phyloP scores from a whole-genome alignment of 2,329 filamentous ascomycete species.

The Fonsecaea pugnacius region DNA sequence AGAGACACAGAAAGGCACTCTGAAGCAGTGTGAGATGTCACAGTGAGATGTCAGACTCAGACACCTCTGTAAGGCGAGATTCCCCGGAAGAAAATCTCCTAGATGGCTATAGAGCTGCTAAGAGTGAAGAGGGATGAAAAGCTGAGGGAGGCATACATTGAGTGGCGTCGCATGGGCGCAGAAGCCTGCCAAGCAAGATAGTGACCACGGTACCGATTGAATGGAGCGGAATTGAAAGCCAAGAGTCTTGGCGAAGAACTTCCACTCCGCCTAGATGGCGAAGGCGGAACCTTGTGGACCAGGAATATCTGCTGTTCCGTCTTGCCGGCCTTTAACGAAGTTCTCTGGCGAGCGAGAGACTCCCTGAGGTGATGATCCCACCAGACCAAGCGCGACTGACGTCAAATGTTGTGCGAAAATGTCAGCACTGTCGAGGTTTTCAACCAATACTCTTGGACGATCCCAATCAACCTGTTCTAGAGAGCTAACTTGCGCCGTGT shows the following conservation, averaged over 20 bases:
- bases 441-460: background rate
- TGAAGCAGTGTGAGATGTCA: background rate
- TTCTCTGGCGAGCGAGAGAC: background rate
- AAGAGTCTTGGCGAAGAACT: constrained; percentile 2
- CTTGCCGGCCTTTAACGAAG: background rate
- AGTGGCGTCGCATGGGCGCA: background rate
- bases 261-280: background rate
- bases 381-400: background rate
- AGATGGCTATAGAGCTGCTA: background rate
- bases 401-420: background rate
- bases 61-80: background rate
- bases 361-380: background rate
- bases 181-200: background rate
- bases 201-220: background rate
- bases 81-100: background rate
- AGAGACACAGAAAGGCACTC: background rate
- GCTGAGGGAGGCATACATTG: background rate
- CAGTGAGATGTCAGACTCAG: background rate
- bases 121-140: background rate
- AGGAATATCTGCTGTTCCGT: background rate
- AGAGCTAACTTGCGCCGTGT: background rate
- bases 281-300: background rate
- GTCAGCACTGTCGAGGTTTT: background rate
- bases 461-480: background rate
- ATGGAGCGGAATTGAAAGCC: background rate